These are phyloP conservation scores for Coemansia sp. DNA, from an alignment of 192 early-diverging fungal genomes.

Conservation along the genomic window DNA sequence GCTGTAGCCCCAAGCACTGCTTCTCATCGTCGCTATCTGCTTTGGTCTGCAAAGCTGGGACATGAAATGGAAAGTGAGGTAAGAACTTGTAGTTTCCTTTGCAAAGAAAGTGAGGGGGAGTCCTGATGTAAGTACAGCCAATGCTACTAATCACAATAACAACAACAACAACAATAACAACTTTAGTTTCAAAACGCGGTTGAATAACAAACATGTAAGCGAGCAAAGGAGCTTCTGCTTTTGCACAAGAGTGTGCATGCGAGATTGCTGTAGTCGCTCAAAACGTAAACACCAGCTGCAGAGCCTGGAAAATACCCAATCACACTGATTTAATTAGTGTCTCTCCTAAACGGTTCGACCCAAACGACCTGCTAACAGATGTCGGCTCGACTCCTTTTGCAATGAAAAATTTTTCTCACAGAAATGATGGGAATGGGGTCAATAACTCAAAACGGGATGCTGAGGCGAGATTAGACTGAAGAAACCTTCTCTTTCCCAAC, in stretches of 20 bases:
- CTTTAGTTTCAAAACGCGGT: too few species aligned
- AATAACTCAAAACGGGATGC: neutral
- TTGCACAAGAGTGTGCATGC: neutral
- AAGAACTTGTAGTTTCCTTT: neutral
- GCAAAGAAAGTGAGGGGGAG: neutral
- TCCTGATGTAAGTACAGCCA: too few species aligned
- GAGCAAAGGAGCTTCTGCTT: neutral
- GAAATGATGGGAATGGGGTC: neutral
- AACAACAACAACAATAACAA: neutral
- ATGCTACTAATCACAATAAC: neutral
- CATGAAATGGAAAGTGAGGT: neutral
- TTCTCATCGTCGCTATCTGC: neutral
- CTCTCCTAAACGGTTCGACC: too few species aligned
- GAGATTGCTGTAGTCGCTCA: neutral
- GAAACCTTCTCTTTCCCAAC: slow-evolving; percentile 9
- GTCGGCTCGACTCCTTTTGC: neutral
- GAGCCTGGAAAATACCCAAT: neutral
- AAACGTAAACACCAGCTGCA: neutral
- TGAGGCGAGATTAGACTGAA: neutral
- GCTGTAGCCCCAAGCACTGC: neutral
- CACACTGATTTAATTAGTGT: too few species aligned
- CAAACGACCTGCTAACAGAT: neutral
- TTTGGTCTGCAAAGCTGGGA: neutral
- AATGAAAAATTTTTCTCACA: neutral
- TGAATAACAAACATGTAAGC: neutral